A percentile compares a stretch with the other conserved stretches of the same genome.
Conservation (phyloP, 192 early-diverging fungal species). For the Backusella liffmaniae region DNA sequence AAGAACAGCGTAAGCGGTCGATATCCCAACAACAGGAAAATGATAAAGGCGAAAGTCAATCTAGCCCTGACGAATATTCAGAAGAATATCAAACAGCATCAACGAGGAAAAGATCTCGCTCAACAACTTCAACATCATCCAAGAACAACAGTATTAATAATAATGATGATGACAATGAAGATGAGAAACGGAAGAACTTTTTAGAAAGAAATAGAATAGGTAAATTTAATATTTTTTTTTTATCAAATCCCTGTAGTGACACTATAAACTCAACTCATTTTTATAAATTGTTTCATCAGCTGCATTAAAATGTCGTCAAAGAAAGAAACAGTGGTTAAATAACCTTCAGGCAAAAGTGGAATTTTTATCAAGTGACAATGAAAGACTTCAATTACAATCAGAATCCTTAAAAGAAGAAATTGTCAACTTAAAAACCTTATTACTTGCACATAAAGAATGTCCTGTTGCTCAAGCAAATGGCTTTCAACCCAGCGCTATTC, state of each 20-base stretch:
- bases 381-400: conserved; percentile 56
- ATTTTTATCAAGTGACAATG: conserved; percentile 61
- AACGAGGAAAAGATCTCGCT: not conserved
- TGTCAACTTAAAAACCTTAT: conserved; percentile 69
- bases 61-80: not conserved
- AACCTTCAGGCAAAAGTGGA: conserved; percentile 70
- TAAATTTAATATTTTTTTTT: conserved; percentile 28
- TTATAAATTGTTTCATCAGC: conserved; percentile 42
- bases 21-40: conserved; percentile 1
- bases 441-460: conserved; percentile 31
- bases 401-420: conserved; percentile 67
- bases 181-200: conserved; percentile 71
- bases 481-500: conserved; percentile 16
- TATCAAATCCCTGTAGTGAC: not conserved
- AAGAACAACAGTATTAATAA: conserved; percentile 31
- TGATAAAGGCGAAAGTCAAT: not conserved
- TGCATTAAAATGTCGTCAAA: conserved; percentile 89
- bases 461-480: conserved; percentile 66
- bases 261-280: not conserved
- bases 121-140: not conserved
- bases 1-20: conserved; percentile 7
- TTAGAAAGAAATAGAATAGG: conserved; percentile 89
- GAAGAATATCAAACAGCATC: not conserved
- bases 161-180: conserved; percentile 64
- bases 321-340: conserved; percentile 88